These are phyloP conservation scores for Penicillium herquei DNA, from an alignment of 495 filamentous ascomycete species.

Conservation along the genomic window DNA sequence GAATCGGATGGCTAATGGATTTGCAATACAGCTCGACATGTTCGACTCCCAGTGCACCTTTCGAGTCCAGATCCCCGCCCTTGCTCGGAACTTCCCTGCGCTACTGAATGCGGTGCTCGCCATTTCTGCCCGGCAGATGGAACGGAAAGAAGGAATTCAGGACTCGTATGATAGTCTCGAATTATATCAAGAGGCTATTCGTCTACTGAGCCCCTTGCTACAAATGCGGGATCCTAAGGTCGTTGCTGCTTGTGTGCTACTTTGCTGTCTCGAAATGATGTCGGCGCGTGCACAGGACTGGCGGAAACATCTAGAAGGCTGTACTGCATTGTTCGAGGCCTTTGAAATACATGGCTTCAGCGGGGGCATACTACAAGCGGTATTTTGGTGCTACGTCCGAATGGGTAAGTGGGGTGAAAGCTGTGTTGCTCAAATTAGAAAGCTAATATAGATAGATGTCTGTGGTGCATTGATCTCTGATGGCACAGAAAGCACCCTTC, in stretches of 20 bases:
- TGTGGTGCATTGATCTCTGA: conserved; percentile 48
- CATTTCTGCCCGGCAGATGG: conserved; percentile 43
- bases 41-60: conserved; percentile 46
- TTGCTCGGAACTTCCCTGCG: conserved; percentile 38
- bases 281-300: conserved; percentile 45
- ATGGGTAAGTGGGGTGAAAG: conserved; percentile 34
- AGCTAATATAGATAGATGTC: conserved; percentile 30
- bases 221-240: conserved; percentile 40
- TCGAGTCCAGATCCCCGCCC: conserved; percentile 37
- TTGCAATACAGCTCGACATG: conserved; percentile 44
- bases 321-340: conserved; percentile 43
- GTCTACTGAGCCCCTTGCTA: conserved; percentile 33
- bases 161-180: conserved; percentile 42
- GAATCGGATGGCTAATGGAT: neutral
- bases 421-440: neutral
- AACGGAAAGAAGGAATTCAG: conserved; percentile 35
- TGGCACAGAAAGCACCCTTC: conserved; percentile 41
- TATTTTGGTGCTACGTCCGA: conserved; percentile 51
- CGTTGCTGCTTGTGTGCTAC: conserved; percentile 39
- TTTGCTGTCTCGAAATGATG: conserved; percentile 51
- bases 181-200: conserved; percentile 47
- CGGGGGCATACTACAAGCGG: conserved; percentile 37
- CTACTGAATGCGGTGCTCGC: conserved; percentile 43
- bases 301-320: conserved; percentile 48
- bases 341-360: conserved; percentile 44